These are phyloP conservation scores for Trypanosoma boissoni DNA, from an alignment of 208 protist genomes.

Conservation along the genomic window DNA sequence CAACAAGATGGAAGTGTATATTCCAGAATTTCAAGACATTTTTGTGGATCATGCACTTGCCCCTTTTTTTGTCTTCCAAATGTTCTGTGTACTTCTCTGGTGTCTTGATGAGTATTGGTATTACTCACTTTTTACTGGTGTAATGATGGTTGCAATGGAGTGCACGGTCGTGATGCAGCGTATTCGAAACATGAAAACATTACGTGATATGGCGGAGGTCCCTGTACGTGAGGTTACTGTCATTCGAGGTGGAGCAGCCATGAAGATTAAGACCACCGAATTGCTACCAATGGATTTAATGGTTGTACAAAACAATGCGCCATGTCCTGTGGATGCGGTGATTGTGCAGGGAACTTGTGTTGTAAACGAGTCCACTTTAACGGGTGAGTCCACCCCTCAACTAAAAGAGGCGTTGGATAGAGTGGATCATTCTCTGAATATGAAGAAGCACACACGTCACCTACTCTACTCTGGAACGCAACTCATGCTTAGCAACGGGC, in stretches of 20 bases:
- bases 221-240: conserved; percentile 77
- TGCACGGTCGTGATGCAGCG: conserved; percentile 93
- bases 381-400: conserved; percentile 98
- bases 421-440: conserved; percentile 56
- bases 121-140: conserved; percentile 96
- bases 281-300: conserved; percentile 96
- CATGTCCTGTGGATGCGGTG: conserved; percentile 94
- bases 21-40: conserved; percentile 94
- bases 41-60: conserved; percentile 95
- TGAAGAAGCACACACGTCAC: conserved; percentile 89
- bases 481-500: conserved; percentile 87
- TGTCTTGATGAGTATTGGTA: conserved; percentile 98
- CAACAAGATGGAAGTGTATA: conserved; percentile 93
- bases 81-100: conserved; percentile 96
- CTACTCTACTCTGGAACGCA: conserved; percentile 95
- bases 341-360: conserved; percentile 95
- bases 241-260: conserved; percentile 60
- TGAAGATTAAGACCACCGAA: conserved; percentile 54
- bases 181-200: conserved; percentile 91
- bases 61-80: conserved; percentile 99
- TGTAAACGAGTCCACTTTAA: conserved; percentile 99
- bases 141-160: conserved; percentile 98
- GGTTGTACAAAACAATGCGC: conserved; percentile 71
- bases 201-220: conserved; percentile 91
- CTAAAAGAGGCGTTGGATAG: conserved; percentile 92